These are phyloP conservation scores for Candida suzukii DNA, from an alignment of 805 yeast species.

Conservation along the genomic window DNA sequence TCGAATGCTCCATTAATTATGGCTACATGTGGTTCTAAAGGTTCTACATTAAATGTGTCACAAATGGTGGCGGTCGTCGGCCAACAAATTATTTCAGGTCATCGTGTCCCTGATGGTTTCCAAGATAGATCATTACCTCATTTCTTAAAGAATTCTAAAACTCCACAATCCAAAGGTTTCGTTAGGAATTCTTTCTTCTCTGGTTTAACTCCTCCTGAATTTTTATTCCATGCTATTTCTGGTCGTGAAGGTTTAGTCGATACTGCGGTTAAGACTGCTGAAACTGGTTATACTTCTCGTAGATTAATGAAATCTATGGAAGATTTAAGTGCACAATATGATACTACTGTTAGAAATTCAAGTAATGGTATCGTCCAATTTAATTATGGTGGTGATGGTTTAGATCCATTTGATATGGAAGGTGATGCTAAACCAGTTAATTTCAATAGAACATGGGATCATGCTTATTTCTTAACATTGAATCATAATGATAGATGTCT, in stretches of 20 bases:
- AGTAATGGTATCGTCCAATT: slow-evolving; percentile 96
- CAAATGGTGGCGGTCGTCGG: slow-evolving; percentile 99
- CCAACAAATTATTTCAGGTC: slow-evolving; percentile 97
- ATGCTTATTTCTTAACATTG: slow-evolving; percentile 70
- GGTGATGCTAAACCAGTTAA: slow-evolving; percentile 97
- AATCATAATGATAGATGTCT: slow-evolving; percentile 46
- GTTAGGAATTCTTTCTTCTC: slow-evolving; percentile 92
- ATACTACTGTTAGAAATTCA: slow-evolving; percentile 90
- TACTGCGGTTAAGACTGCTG: slow-evolving; percentile 99
- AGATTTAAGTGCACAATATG: slow-evolving; percentile 90
- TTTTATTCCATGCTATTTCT: slow-evolving; percentile 95
- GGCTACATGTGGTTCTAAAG: slow-evolving; percentile 99
- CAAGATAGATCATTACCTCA: slow-evolving; percentile 98
- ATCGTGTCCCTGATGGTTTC: slow-evolving; percentile 99
- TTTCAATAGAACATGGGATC: slow-evolving; percentile 91
- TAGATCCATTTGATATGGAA: slow-evolving; percentile 98
- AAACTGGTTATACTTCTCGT: slow-evolving; percentile 98
- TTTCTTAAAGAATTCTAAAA: slow-evolving; percentile 89
- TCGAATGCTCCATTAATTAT: slow-evolving; percentile 94
- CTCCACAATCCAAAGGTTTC: slow-evolving; percentile 97
- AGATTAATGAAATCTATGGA: slow-evolving; percentile 96
- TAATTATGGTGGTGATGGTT: slow-evolving; percentile 96
- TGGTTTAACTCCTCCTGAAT: slow-evolving; percentile 95
- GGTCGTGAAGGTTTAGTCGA: slow-evolving; percentile 99
- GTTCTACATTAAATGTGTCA: slow-evolving; percentile 94